Evolutionary conservation across 148 eudicot genomes (phyloP).

Genomic region (Vaccinium myrtillus): DNA sequence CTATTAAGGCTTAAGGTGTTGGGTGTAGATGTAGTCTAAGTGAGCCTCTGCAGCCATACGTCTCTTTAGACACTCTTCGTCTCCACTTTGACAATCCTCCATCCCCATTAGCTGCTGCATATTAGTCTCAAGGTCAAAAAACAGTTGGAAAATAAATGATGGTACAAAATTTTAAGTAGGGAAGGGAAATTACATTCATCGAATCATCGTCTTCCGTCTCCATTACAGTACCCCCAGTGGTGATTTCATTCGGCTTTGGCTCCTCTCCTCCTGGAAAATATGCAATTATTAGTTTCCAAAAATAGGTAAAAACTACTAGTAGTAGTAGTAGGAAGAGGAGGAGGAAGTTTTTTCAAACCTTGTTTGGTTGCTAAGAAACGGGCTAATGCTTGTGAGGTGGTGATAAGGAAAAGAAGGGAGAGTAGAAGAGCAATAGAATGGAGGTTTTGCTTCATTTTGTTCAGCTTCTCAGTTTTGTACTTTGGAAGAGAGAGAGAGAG

Average conservation of each 20-base stretch:
- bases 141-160: not conserved
- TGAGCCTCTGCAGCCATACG: slow-evolving; percentile 48
- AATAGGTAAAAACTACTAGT: slow-evolving; percentile 13
- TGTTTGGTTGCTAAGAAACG: slow-evolving; percentile 8
- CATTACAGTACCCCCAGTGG: slow-evolving; percentile 2
- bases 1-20: slow-evolving; percentile 34
- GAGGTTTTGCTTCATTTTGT: slow-evolving; percentile 28
- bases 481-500: not conserved
- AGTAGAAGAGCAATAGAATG: slow-evolving; percentile 2
- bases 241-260: slow-evolving; percentile 19
- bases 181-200: slow-evolving; percentile 28
- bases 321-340: slow-evolving; percentile 15
- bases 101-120: slow-evolving; percentile 44
- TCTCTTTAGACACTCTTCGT: slow-evolving; percentile 49
- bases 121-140: not conserved
- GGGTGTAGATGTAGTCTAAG: slow-evolving; percentile 55
- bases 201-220: slow-evolving; percentile 21
- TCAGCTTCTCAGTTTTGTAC: not conserved
- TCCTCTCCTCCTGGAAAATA: slow-evolving; percentile 22
- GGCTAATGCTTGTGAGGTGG: slow-evolving; percentile 15
- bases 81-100: slow-evolving; percentile 36
- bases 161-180: not conserved
- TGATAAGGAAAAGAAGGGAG: slow-evolving; percentile 3
- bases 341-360: slow-evolving; percentile 5
- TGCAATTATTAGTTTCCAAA: slow-evolving; percentile 16